Conservation (phyloP, 495 filamentous ascomycete genomes). For the Trypethelium eluteriae region DNA sequence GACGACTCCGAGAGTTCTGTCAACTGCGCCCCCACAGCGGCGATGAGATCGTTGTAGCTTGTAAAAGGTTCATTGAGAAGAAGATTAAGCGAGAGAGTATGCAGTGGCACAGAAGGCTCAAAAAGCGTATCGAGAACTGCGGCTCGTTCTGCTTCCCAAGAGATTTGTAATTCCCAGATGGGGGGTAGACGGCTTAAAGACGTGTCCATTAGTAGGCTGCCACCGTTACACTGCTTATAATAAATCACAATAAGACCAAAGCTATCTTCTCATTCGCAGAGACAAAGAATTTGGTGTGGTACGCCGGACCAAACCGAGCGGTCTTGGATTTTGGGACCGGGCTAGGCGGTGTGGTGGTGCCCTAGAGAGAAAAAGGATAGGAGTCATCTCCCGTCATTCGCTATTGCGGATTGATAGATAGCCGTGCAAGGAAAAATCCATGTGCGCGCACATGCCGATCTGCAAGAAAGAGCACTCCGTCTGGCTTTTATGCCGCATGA, state of each 20-base stretch:
- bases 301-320: not conserved
- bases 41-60: conserved; percentile 53
- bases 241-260: not conserved
- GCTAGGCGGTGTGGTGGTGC: too few species aligned
- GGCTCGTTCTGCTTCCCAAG: conserved; percentile 50
- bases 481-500: not conserved
- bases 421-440: too few species aligned
- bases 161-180: conserved; percentile 44
- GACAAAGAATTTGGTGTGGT: not conserved
- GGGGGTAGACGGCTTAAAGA: conserved; percentile 39
- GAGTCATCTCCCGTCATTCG: too few species aligned
- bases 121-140: conserved; percentile 75
- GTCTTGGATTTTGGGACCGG: too few species aligned
- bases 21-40: conserved; percentile 50
- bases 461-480: too few species aligned
- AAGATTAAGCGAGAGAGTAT: conserved; percentile 59
- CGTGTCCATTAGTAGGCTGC: not conserved
- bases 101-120: conserved; percentile 71
- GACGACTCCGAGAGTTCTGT: conserved; percentile 46
- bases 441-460: too few species aligned
- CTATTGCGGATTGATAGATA: too few species aligned
- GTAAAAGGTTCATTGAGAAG: conserved; percentile 56
- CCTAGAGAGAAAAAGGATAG: not conserved
- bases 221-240: not conserved
- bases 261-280: not conserved